Base-by-base conservation (phyloP, 2,329 filamentous ascomycete species). In the Cytospora piceae region DNA sequence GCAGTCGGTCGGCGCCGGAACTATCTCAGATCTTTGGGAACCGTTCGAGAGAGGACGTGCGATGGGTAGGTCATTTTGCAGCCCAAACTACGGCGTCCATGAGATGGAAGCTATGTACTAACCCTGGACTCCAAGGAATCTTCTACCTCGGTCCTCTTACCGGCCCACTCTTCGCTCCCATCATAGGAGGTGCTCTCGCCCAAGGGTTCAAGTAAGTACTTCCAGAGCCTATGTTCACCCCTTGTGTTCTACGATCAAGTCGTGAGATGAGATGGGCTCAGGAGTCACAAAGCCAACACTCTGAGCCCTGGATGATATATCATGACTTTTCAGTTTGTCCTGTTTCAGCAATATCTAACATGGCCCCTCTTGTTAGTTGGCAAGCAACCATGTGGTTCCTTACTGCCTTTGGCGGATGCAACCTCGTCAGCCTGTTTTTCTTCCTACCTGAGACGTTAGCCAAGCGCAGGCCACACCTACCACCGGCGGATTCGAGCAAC, bases 11-110 rank as follows among this genome's bases (percentile, higher is more conserved):
- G 92, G 92, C 5, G 91, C 91, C 2, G 92, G 92, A 7, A 94
- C 92, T 3, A 91, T 95, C 65, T 88, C 92, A 54, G 92, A 95
- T 73, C 82, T 94, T 15, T 96, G 91, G 89, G 89, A 92, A 69
- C 77, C 87, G 0, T 82, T 80, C 58, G 89, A 94, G 74, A 82
- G 92, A 58, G 92, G 92, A 3, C 81, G 80, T 20, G 92, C 92
- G n/a, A 95, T 95, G 91, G 87, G 90, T 2, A 82, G 1, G 66
- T 60, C 2, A 6, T 22, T 14, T 12, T 22, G 4, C n/a, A 22
- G 8, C n/a, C 9, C n/a, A 49, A 12, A 24, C 2, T 1, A 42
- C 15, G 17, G 27, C 8, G 5, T 20, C 6, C 27, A 17, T 4
- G 14, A 37, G 17, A 31, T 27, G 29, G 9, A 22, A 46, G 12